Evolutionary conservation across 768 basidiomycete species (phyloP).

Genomic region (Tricholoma furcatifolium): DNA sequence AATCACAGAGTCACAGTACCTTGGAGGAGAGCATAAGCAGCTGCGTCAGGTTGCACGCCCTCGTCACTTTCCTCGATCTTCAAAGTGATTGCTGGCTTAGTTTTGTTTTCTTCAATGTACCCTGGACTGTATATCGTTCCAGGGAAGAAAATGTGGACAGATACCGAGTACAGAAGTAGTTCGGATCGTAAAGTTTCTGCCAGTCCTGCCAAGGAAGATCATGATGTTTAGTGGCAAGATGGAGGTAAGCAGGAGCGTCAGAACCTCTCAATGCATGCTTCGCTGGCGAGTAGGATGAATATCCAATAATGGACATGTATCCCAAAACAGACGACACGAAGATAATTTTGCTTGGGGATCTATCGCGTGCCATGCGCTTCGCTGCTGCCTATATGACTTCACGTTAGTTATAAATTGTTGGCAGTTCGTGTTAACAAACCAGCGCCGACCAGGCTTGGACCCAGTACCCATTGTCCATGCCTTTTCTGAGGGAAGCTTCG

Average conservation of each 20-base stretch:
- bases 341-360: conserved; percentile 65
- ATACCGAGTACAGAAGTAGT: conserved; percentile 72
- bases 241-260: conserved; percentile 7
- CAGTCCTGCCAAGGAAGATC: conserved; percentile 49
- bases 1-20: conserved; percentile 39
- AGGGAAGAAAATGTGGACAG: conserved; percentile 82
- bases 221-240: background rate
- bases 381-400: conserved; percentile 56
- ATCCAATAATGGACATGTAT: conserved; percentile 78
- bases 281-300: conserved; percentile 75
- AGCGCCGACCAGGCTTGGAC: conserved; percentile 56
- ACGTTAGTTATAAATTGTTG: conserved; percentile 31
- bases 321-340: conserved; percentile 79
- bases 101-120: conserved; percentile 70
- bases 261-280: conserved; percentile 86
- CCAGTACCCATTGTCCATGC: conserved; percentile 47
- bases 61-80: conserved; percentile 78
- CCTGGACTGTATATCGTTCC: conserved; percentile 80
- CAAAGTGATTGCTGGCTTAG: conserved; percentile 73
- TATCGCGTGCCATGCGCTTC: conserved; percentile 59
- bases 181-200: conserved; percentile 87
- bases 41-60: conserved; percentile 60
- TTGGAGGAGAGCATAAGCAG: conserved; percentile 55
- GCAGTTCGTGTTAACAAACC: conserved; percentile 45
- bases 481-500: conserved; percentile 51